These are phyloP conservation scores for Capronia americana DNA, from an alignment of 2,329 filamentous ascomycete species.

Conservation along the genomic window DNA sequence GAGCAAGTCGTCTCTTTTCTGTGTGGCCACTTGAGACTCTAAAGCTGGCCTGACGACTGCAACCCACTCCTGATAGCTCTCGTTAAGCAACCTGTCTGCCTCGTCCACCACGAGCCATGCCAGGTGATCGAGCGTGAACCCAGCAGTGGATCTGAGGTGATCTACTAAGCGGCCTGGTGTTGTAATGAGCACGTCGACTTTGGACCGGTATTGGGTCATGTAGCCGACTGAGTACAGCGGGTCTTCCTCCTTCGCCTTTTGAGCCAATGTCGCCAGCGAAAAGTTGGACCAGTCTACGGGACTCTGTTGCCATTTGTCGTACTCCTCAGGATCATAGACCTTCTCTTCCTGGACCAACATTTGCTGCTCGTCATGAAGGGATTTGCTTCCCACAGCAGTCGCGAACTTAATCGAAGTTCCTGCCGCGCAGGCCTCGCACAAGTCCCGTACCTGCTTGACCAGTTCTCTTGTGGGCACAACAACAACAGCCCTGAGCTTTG, in stretches of 20 bases:
- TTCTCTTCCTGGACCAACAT: constrained; percentile 69
- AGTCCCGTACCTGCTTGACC: constrained; percentile 81
- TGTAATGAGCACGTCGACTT: constrained; percentile 88
- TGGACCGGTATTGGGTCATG: constrained; percentile 69
- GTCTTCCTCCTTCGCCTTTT: constrained; percentile 50
- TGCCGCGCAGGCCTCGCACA: constrained; percentile 74
- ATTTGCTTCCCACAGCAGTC: constrained; percentile 80
- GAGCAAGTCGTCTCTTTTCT: constrained; percentile 78
- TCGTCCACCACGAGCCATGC: constrained; percentile 93
- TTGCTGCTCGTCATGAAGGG: constrained; percentile 70
- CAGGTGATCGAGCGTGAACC: constrained; percentile 76
- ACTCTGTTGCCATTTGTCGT: constrained; percentile 49
- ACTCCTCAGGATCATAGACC: constrained; percentile 70
- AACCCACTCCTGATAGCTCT: constrained; percentile 93
- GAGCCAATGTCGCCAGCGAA: constrained; percentile 53
- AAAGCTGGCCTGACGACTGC: constrained; percentile 69
- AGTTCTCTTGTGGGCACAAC: constrained; percentile 91
- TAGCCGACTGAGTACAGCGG: constrained; percentile 62
- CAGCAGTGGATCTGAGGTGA: constrained; percentile 91
- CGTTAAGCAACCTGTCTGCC: constrained; percentile 86
- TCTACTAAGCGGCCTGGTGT: constrained; percentile 93
- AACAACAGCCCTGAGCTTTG: constrained; percentile 76
- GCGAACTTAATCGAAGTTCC: constrained; percentile 79
- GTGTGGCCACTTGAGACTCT: constrained; percentile 91
- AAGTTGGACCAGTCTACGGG: constrained; percentile 57